A percentile compares a stretch with the other conserved stretches of the same genome.
phyloP scores from a whole-genome alignment of 2,329 filamentous ascomycete genomes.

The Ploettnerulaceae sp. region DNA sequence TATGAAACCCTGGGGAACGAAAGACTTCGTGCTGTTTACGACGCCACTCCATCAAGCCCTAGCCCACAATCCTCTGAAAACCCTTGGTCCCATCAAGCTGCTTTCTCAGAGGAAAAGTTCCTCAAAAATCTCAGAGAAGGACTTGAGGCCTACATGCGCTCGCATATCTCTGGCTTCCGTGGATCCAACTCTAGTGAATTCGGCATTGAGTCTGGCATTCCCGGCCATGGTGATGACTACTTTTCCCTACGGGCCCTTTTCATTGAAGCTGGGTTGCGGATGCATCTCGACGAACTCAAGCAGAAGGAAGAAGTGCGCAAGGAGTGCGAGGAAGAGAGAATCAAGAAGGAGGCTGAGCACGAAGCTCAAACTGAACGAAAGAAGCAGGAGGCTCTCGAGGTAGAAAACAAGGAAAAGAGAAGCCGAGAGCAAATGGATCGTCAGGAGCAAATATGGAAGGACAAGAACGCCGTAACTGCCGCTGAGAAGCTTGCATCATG shows the following conservation, averaged over 20 bases:
- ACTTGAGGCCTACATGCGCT: no score
- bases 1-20: slow-evolving; percentile 20
- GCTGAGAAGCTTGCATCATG: slow-evolving; percentile 18
- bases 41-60: not conserved
- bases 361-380: no score
- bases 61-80: not conserved
- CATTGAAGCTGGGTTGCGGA: not conserved
- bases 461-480: slow-evolving; percentile 5
- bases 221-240: not conserved
- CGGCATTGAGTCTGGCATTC: no score
- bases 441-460: slow-evolving; percentile 11
- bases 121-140: no score
- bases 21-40: not conserved
- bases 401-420: not conserved
- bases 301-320: not conserved
- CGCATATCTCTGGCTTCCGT: no score
- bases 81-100: no score
- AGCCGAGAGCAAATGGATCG: slow-evolving; percentile 7
- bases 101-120: not conserved
- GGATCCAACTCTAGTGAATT: no score
- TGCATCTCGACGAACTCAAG: not conserved
- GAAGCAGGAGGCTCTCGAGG: not conserved
- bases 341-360: not conserved
- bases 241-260: not conserved
- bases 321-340: not conserved